Conservation (phyloP, 2,329 filamentous ascomycete genomes). For the Alternaria consortialis region DNA sequence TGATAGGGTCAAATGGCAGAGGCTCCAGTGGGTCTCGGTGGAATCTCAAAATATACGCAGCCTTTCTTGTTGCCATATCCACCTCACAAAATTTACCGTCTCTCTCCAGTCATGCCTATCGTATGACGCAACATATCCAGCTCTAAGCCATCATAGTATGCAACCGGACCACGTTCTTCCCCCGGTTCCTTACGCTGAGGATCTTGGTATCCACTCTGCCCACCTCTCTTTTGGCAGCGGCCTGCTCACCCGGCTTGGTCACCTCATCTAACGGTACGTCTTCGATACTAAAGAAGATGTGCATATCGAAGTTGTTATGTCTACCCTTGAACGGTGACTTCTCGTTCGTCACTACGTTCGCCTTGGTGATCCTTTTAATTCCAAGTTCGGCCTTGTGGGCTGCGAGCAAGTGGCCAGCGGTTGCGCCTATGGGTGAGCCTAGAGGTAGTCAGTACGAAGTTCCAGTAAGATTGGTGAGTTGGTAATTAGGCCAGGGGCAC, state of each 20-base stretch:
- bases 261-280: constrained; percentile 18
- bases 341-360: constrained; percentile 22
- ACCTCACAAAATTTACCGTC: not conserved
- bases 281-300: constrained; percentile 27
- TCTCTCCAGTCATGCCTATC: not conserved
- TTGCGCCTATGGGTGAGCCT: constrained; percentile 33
- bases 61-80: not conserved
- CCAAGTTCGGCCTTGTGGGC: constrained; percentile 29
- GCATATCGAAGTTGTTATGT: constrained; percentile 2
- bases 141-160: constrained; percentile 5
- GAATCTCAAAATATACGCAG: not conserved
- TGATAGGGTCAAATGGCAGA: not conserved
- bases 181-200: not conserved
- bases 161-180: not conserved
- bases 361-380: constrained; percentile 25
- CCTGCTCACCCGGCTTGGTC: not conserved
- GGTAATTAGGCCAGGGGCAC: not conserved
- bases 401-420: constrained; percentile 22
- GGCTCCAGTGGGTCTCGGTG: not conserved
- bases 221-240: not conserved
- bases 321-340: not conserved
- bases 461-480: not conserved
- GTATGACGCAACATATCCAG: not conserved
- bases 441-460: not conserved
- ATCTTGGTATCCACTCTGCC: not conserved